phyloP scores from a whole-genome alignment of 345 rosid species.

The Populus tremula region DNA sequence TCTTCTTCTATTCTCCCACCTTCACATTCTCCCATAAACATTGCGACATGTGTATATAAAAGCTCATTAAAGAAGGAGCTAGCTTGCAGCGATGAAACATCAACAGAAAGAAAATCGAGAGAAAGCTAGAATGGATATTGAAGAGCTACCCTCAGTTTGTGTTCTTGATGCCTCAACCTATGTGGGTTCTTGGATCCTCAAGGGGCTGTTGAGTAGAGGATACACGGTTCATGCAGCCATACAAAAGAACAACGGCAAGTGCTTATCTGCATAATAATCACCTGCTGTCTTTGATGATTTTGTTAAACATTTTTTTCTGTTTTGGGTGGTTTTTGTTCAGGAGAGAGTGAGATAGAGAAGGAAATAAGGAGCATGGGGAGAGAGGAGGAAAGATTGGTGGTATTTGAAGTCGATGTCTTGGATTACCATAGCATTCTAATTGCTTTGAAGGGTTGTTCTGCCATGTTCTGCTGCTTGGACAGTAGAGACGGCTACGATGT shows the following conservation, averaged over 20 bases:
- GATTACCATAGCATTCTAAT: constrained; percentile 77
- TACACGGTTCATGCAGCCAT: constrained; percentile 77
- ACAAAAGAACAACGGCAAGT: constrained; percentile 51
- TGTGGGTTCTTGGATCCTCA: constrained; percentile 85
- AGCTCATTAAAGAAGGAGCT: background rate
- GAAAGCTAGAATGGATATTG: constrained; percentile 26
- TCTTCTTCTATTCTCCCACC: constrained; percentile 32
- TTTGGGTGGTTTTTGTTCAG: constrained; percentile 26
- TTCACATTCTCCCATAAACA: constrained; percentile 20
- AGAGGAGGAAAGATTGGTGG: constrained; percentile 50
- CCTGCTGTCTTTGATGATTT: background rate
- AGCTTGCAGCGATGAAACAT: background rate
- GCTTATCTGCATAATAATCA: background rate
- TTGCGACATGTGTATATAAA: constrained; percentile 22
- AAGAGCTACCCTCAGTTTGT: constrained; percentile 48
- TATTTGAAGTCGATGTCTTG: constrained; percentile 58
- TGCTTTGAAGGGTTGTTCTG: constrained; percentile 66
- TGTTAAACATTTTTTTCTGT: background rate
- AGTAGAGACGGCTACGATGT: constrained; percentile 65
- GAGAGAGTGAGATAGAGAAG: constrained; percentile 56
- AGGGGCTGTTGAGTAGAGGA: constrained; percentile 62
- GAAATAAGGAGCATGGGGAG: constrained; percentile 60
- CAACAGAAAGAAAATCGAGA: background rate
- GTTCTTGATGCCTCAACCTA: constrained; percentile 87
- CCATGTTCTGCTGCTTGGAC: constrained; percentile 73